Base-by-base conservation (phyloP, 2,329 filamentous ascomycete species). In the Cyphellophora attinorum region DNA sequence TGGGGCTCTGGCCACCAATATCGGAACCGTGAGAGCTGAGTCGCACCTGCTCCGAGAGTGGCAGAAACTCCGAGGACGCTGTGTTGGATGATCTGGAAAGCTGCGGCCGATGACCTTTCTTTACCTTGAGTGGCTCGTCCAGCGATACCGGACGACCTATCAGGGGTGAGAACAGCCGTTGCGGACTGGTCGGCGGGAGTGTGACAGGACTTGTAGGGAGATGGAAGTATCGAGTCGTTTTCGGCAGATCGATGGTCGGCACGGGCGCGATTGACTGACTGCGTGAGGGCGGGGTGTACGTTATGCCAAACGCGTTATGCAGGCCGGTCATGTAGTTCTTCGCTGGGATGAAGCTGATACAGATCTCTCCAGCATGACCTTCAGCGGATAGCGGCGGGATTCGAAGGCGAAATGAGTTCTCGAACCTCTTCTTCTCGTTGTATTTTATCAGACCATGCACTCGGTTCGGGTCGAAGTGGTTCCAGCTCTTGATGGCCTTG, bases 291-390 rank as follows among this genome's bases (percentile, higher is more conserved):
- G 79, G 70, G 12, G 71, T 70, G 51, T 85, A 85, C 1, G 80
- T 85, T 46, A 85, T 80, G 11, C 75, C 79, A 43, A 85, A 69
- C 8, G 78, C 79, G 38, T 74, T 73, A 50, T 82, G 78, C 0
- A 81, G 50, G 3, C 72, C 70, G 5, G 70, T 72, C 3, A 77
- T 48, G 47, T 82, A 76, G 31, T 64, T 56, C 49, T 71, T 75
- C 34, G 77, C 72, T 0, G 71, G 62, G 18, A 85, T 68, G 52
- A 76, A 76, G 1, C 78, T 65, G n/a, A 85, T 64, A 0, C 79
- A 83, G n/a, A 84, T 67, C 57, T 85, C 78, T 12, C 81, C 81
- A 6, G 67, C 60, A 11, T 64, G 57, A 4, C 73, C 76, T 15
- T 65, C 64, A 0, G 66, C 56, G 2, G 65, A 59, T 15, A 68